These are phyloP conservation scores for Areca catechu DNA, from an alignment of 176 grass and related monocot genomes.

Conservation along the genomic window DNA sequence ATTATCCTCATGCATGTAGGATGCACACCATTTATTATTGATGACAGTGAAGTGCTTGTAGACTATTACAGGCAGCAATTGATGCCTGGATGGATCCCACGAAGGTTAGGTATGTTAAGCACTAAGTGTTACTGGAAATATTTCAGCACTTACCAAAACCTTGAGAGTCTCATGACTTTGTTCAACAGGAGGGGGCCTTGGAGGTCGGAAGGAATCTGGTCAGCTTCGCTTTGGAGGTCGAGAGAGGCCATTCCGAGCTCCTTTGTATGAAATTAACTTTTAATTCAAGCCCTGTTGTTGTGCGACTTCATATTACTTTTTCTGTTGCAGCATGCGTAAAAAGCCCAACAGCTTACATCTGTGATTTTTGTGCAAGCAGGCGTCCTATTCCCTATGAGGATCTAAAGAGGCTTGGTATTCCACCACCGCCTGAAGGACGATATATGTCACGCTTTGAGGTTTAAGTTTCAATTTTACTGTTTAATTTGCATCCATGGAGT, in stretches of 20 bases:
- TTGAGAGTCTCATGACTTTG: background rate
- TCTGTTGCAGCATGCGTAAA: background rate
- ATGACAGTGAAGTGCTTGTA: constrained; percentile 82
- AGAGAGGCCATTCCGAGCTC: constrained; percentile 95
- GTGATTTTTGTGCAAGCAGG: constrained; percentile 28
- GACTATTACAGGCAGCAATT: constrained; percentile 90
- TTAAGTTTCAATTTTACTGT: background rate
- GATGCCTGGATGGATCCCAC: constrained; percentile 95
- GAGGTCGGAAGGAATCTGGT: constrained; percentile 97
- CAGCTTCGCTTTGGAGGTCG: constrained; percentile 92
- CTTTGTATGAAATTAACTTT: constrained; percentile 51
- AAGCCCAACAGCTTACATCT: too few species aligned
- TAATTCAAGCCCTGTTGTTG: background rate
- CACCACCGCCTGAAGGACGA: constrained; percentile 62
- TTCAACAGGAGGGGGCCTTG: constrained; percentile 69
- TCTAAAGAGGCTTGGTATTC: constrained; percentile 78
- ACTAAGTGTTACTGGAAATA: background rate
- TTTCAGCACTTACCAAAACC: background rate
- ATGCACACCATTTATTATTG: constrained; percentile 76
- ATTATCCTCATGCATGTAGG: constrained; percentile 25
- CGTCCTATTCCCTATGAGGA: constrained; percentile 77
- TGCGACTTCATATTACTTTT: background rate
- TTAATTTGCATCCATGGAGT: background rate
- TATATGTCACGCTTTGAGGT: constrained; percentile 87
- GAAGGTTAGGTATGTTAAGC: constrained; percentile 59